phyloP scores from a whole-genome alignment of 1,284 basidiomycete genomes.

The Cerioporus squamosus region DNA sequence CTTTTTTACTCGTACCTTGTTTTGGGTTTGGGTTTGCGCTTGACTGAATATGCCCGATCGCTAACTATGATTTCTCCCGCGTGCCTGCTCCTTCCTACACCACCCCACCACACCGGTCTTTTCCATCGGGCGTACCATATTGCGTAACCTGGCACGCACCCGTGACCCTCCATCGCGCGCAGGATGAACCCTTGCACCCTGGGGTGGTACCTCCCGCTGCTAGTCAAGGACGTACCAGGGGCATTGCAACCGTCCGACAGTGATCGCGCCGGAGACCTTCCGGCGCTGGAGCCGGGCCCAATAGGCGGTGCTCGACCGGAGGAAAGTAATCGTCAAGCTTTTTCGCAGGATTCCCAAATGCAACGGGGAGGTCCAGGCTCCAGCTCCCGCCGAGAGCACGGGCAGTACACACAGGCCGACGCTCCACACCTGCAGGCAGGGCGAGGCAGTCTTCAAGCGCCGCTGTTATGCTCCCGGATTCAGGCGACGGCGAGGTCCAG shows the following conservation, averaged over 20 bases:
- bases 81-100: not conserved
- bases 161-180: constrained; percentile 12
- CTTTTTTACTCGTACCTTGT: not conserved
- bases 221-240: constrained; percentile 71
- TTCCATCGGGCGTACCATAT: not conserved
- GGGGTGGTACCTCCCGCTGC: constrained; percentile 91
- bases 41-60: constrained; percentile 29
- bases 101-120: not conserved
- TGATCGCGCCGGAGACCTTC: constrained; percentile 20
- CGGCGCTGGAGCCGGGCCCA: constrained; percentile 9
- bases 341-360: not conserved
- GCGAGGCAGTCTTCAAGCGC: not conserved
- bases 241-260: constrained; percentile 67
- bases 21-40: constrained; percentile 2
- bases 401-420: not conserved
- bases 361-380: not conserved
- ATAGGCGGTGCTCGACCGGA: constrained; percentile 9
- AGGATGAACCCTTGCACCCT: constrained; percentile 96
- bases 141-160: constrained; percentile 1
- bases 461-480: not conserved
- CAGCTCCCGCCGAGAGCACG: constrained; percentile 1
- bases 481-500: not conserved
- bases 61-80: constrained; percentile 6
- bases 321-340: not conserved
- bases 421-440: not conserved